These are phyloP conservation scores for Backusella circina DNA, from an alignment of 192 early-diverging fungal genomes.

Conservation along the genomic window DNA sequence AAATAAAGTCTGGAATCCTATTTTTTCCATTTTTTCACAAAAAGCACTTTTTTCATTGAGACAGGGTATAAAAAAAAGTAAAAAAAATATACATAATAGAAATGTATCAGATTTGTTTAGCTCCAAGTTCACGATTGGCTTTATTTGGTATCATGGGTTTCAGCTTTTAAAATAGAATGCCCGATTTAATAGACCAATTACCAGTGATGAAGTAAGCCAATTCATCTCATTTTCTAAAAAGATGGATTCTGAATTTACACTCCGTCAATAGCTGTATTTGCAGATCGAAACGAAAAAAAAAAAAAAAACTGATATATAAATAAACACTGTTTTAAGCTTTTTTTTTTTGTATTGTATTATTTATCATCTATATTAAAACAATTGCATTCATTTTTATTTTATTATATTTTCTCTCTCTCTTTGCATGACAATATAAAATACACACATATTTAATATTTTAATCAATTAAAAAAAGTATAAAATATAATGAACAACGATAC, in stretches of 20 bases:
- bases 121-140: neutral
- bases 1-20: neutral
- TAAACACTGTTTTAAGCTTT: conserved; percentile 2
- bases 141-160: neutral
- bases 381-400: neutral
- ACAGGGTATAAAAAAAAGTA: neutral
- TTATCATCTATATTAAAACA: neutral
- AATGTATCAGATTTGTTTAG: conserved; percentile 2
- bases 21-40: neutral
- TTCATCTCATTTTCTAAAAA: neutral
- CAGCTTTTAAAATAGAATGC: neutral
- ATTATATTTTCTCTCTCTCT: neutral
- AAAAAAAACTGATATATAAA: neutral
- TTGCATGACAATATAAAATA: neutral
- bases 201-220: neutral
- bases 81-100: neutral
- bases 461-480: neutral
- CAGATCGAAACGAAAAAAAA: neutral
- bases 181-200: neutral
- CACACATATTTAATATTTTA: neutral
- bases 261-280: neutral
- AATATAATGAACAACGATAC: neutral
- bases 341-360: neutral
- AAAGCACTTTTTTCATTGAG: neutral
- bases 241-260: neutral